Conservation (phyloP, 1,139 yeast genomes). For the Protomyces macrosporus region DNA sequence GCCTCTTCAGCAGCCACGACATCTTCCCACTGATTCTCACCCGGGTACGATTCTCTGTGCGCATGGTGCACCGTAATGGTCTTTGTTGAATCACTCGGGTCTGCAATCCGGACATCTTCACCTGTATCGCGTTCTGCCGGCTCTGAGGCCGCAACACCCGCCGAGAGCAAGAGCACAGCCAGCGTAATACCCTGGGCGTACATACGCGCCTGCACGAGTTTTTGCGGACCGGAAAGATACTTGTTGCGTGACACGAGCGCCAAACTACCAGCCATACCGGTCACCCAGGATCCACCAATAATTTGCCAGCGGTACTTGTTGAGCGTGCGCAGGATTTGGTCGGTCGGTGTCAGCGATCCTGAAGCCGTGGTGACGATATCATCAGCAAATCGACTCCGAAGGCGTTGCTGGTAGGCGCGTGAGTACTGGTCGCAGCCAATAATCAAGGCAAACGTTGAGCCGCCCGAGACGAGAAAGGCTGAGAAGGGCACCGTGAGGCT, state of each 20-base stretch:
- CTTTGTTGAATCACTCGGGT: constrained; percentile 20
- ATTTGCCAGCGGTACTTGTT: constrained; percentile 63
- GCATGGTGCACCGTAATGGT: constrained; percentile 10
- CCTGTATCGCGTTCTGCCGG: constrained; percentile 11
- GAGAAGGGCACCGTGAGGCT: constrained; percentile 16
- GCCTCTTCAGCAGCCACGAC: background rate
- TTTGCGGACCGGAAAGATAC: constrained; percentile 72
- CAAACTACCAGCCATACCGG: constrained; percentile 81
- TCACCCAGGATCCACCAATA: constrained; percentile 80
- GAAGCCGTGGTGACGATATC: constrained; percentile 5
- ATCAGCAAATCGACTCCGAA: constrained; percentile 5
- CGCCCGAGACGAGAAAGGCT: constrained; percentile 24
- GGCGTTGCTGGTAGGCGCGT: constrained; percentile 11
- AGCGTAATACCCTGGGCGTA: constrained; percentile 56
- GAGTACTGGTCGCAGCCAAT: constrained; percentile 26
- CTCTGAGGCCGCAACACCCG: constrained; percentile 43
- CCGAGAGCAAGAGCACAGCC: constrained; percentile 55
- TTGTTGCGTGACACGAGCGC: constrained; percentile 67
- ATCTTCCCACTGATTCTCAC: constrained; percentile 26
- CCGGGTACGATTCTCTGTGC: constrained; percentile 25
- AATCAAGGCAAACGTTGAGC: constrained; percentile 10
- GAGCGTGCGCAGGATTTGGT: constrained; percentile 3
- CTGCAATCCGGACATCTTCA: constrained; percentile 17
- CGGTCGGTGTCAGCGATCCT: constrained; percentile 12
- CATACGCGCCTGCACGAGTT: constrained; percentile 89